Conservation (phyloP, 257 asterid species). For the Jaltomata sinuosa region DNA sequence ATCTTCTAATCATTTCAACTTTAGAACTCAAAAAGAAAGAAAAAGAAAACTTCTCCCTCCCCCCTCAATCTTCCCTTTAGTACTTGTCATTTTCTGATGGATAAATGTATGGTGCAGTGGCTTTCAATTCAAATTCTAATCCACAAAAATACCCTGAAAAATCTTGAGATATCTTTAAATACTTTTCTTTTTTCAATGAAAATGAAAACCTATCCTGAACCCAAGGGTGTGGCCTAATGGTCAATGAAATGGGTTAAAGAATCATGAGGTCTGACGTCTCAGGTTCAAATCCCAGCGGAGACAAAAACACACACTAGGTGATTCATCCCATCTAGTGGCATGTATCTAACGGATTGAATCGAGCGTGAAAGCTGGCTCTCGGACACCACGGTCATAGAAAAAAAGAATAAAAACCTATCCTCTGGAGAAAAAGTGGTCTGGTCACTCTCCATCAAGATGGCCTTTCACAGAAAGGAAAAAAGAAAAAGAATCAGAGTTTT, state of each 20-base stretch:
- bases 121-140: neutral
- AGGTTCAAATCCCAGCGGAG: too few relatives aligned
- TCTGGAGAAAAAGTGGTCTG: neutral
- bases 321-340: too few relatives aligned
- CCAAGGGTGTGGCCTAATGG: too few relatives aligned
- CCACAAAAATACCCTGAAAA: neutral
- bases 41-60: neutral
- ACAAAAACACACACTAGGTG: too few relatives aligned
- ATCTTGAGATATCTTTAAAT: neutral
- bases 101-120: neutral
- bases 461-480: constrained; percentile 2
- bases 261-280: too few relatives aligned
- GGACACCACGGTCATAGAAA: too few relatives aligned
- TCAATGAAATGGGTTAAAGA: too few relatives aligned
- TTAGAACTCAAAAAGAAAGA: constrained; percentile 1
- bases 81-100: neutral
- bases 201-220: neutral
- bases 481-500: neutral
- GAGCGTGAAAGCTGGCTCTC: too few relatives aligned
- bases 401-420: neutral
- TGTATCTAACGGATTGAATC: too few relatives aligned
- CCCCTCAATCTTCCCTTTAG: neutral
- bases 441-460: constrained; percentile 6
- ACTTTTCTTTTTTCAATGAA: neutral
- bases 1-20: constrained; percentile 18